Evolutionary conservation across 768 basidiomycete species (phyloP), one percentile per base, ranked within the genome.

Genomic region (Bullera alba): DNA sequence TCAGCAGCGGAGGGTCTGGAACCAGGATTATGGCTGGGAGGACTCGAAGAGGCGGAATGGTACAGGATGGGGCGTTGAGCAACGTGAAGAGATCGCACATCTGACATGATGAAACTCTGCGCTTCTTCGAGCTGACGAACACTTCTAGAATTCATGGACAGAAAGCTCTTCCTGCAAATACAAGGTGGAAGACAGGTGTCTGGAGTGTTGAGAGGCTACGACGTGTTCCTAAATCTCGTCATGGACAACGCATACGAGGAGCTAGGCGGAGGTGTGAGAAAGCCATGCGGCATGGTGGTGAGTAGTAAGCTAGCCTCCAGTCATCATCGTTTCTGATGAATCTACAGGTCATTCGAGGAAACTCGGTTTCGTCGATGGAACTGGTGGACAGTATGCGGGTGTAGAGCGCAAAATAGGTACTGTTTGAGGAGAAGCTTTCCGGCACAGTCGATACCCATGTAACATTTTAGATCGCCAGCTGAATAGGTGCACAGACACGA

Each of bases 211-310:
- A 84, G 95, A 56, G 95, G 95, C 46, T 99, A 95, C 74, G 95
- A 99, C 78, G 85, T 99, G 58, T 99, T 99, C 78, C 77, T 99
- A 71, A 99, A 99, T 74, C 79, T 99, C 32, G 95, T 97, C 59
- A 83, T 99, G 72, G 95, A 97, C 73, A 88, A 97, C 67, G 87
- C 89, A 8, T 72, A 84, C 63, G 95, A 99, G 74, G 95, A 97
- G 77, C 82, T 83, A 0, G 83, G 81, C 4, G 85, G 87, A 14
- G 90, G 85, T 4, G 85, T 91, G 76, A 90, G 89, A 71, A 83
- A 86, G 63, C 84, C 86, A 22, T 84, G 91, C 61, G 92, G 92
- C 22, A 92, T 88, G 45, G 85, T 95, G 45, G 93, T 96, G 71
- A 64, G 88, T 43, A 19, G 38, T 12, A 14, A 10, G 38, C 12